Conservation (phyloP, 2,329 filamentous ascomycete species). For the Diaporthe eres region DNA sequence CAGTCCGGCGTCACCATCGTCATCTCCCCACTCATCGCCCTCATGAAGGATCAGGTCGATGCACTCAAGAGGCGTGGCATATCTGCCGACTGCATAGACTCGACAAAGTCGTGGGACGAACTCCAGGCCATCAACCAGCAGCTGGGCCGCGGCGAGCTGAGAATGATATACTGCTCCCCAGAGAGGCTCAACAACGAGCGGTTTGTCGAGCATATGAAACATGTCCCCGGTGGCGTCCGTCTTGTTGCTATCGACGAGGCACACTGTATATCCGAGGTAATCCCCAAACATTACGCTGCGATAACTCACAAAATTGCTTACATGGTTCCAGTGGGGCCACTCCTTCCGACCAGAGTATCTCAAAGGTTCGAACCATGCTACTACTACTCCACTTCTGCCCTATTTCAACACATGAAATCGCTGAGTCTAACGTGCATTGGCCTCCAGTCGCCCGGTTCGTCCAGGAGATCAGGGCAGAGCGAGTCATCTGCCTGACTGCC, state of each 20-base stretch:
- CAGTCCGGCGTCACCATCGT: conserved; percentile 67
- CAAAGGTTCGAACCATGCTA: conserved; percentile 52
- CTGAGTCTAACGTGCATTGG: not conserved
- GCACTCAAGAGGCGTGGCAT: conserved; percentile 64
- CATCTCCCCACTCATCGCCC: conserved; percentile 68
- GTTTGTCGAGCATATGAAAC: conserved; percentile 69
- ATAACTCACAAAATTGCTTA: conserved; percentile 32
- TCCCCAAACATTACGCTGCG: not conserved
- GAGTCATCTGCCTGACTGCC: conserved; percentile 72
- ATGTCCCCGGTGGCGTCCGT: conserved; percentile 68
- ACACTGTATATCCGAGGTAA: conserved; percentile 68
- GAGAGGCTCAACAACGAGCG: conserved; percentile 74
- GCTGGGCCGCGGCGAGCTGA: conserved; percentile 61
- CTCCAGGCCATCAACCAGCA: conserved; percentile 54
- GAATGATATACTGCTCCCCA: conserved; percentile 71
- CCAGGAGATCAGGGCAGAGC: conserved; percentile 68
- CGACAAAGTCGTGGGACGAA: conserved; percentile 65
- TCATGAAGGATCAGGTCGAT: conserved; percentile 75
- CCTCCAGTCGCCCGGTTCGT: conserved; percentile 66
- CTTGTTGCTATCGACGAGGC: conserved; percentile 71
- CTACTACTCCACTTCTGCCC: conserved; percentile 46
- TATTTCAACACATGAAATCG: fast-evolving
- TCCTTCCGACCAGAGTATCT: conserved; percentile 66
- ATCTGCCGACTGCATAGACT: conserved; percentile 68
- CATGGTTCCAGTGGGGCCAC: conserved; percentile 59